Evolutionary conservation across 805 yeast genomes (phyloP), one percentile per base, ranked within the genome.

Genomic region (Candida pseudofarinosa): DNA sequence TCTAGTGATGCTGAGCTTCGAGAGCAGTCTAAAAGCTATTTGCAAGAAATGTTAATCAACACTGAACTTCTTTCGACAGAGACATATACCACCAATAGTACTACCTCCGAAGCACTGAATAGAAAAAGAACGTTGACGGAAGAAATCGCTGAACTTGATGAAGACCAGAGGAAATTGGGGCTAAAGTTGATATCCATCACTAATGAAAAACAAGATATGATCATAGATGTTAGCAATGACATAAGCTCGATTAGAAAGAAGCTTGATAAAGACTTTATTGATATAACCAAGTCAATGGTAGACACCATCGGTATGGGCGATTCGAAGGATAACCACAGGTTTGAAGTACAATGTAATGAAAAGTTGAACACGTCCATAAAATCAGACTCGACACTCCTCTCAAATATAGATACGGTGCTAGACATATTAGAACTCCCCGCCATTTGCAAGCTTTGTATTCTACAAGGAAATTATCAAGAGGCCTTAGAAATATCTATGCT

Each of bases 361-460:
- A 54, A 49, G 32, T 44, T 59, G 15, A 42, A 46, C 5, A 40
- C 43, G 5, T 46, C 63, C 13, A 53, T 63, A 17, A 44, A 55
- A 13, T 46, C 47, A 8, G 59, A 58, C 41, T 61, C 56, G 46
- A 52, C 64, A 3, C 73, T 83, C 20, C 63, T 81, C 34, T 73
- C 74, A 38, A 83, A 85, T 50, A 75, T 88, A 55, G 89, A 83
- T 47, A 77, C 81, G 33, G 71, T 90, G 8, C 75, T 84, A 46
- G 96, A 87, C 53, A 74, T 90, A 7, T 67, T 91, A 50, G 96
- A 88, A 55, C 66, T 93, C 28, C 97, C 99, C 1, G 75, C 95
- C 1, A 60, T 91, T 38, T 81, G 91, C 28, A 75, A 81, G 38
- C 80, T 90, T n/a, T 88, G 97, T 62, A 87, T 90, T 8, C 73